Evolutionary conservation across 2,329 filamentous ascomycete genomes (phyloP), one percentile per base, ranked within the genome.

Genomic region (Alternaria alternata): DNA sequence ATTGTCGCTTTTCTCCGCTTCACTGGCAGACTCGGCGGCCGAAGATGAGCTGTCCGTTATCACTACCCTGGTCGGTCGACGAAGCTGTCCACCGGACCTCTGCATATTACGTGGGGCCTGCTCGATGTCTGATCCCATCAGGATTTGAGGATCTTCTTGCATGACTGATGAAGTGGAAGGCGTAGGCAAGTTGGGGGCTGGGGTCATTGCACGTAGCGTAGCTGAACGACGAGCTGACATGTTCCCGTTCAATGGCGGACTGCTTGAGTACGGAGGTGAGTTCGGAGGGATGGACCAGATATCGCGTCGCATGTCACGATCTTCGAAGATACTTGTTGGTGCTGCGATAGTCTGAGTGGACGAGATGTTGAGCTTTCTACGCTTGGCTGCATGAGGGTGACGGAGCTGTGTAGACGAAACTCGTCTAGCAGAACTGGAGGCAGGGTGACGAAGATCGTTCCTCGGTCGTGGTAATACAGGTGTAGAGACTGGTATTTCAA

Each of bases 261-360:
- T 78, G 46, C 74, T 75, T 5, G 75, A 78, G 43, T 73, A 66
- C 16, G 80, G 80, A 32, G 81, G 81, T 9, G 81, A 82, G n/a
- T 77, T 74, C 9, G 80, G 80, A 20, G 80, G 80, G n/a, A 80
- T 65, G 2, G 75, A 69, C 67, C 75, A 80, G 3, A 76, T 68
- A 42, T 79, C 73, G 30, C 52, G 54, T 51, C 28, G 60, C 52
- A 59, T 14, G 8, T 22, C 30, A 20, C 51, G 16, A 14, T 48
- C 47, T 9, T 66, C 60, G 22, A 59, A 63, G 16, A 62, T 59
- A 24, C 61, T 63, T 44, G 57, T 62, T 14, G 61, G 49, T 52
- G 44, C 54, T 8, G 47, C 44, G 8, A 38, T 39, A 30, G 49
- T 24, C 36, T 69, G 68, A n/a, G 61, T 65, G 22, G 52, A 59